Base-by-base conservation (phyloP, 2,329 filamentous ascomycete species). In the Alternaria arbusti region DNA sequence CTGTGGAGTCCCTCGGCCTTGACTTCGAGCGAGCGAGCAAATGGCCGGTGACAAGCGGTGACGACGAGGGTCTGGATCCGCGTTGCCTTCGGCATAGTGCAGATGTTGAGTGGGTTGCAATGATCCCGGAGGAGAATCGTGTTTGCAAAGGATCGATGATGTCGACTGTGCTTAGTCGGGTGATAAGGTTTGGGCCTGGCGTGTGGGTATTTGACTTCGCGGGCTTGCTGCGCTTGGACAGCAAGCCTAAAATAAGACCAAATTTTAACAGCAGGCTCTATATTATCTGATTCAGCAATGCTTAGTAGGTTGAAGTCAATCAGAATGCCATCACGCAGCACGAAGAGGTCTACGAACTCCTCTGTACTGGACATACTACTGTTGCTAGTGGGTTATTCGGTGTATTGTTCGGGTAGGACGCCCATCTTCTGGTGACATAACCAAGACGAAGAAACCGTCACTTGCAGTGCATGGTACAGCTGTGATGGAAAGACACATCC, bases 41-140 rank as follows among this genome's bases (percentile, higher is more conserved):
- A 44, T 57, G 15, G 32, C 15, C 11, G 47, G n/a, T 8, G 15
- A 57, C 26, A 55, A 23, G 52, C 52, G 58, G 58, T 51, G 22
- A 51, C 59, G 59, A 57, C 15, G 47, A 32, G 46, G 51, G n/a
- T 46, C 45, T 28, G 55, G 25, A 25, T 59, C 55, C 49, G 55
- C 28, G 15, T 20, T 28, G 25, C 17, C 30, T 52, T 62, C 55
- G 55, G 59, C 59, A 59, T 47, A 22, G 30, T 40, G 51, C 32
- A 22, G 8, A 32, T 61, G 36, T 22, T 3, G 17, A 50, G 10
- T 46, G 26, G 36, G 11, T 28, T 47, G 26, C 45, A 36, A 40
- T 43, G 5, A 49, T 54, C 44, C 47, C 58, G 46, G 47, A 54
- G 54, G 28, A 59, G 43, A 28, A 59, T 62, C 47, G 40, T 23